These are phyloP conservation scores for Septoria linicola DNA, from an alignment of 2,329 filamentous ascomycete species.

Conservation along the genomic window DNA sequence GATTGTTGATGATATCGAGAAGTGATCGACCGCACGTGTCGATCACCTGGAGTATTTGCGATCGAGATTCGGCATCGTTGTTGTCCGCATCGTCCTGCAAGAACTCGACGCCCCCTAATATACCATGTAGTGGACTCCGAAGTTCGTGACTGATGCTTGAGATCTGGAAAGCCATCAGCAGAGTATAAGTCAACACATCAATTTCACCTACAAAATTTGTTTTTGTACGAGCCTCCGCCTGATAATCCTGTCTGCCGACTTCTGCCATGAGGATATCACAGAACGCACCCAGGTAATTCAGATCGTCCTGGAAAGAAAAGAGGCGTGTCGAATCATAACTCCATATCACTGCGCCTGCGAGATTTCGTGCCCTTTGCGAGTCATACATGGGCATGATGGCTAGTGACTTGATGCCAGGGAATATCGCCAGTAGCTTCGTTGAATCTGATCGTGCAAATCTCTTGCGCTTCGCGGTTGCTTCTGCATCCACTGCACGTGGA, in stretches of 20 bases:
- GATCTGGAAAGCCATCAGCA: too few species aligned
- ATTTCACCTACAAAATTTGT: too few species aligned
- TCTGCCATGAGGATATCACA: slow-evolving; percentile 45
- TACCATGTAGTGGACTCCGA: slow-evolving; percentile 48
- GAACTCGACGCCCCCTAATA: slow-evolving; percentile 50
- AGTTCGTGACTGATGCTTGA: slow-evolving; percentile 54
- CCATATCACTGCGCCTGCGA: slow-evolving; percentile 39
- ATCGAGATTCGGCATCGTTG: slow-evolving; percentile 40
- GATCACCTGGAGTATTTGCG: slow-evolving; percentile 49
- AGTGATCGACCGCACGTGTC: slow-evolving; percentile 52
- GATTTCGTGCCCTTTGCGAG: slow-evolving; percentile 25
- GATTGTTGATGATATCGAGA: slow-evolving; percentile 47
- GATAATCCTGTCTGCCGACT: slow-evolving; percentile 40
- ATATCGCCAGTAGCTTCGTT: background rate
- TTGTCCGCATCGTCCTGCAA: slow-evolving; percentile 44
- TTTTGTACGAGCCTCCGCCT: slow-evolving; percentile 48
- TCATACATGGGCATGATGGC: slow-evolving; percentile 20
- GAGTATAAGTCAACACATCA: too few species aligned
- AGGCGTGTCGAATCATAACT: slow-evolving; percentile 46
- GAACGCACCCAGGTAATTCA: slow-evolving; percentile 42
- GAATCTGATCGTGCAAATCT: background rate
- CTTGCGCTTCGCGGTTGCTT: background rate
- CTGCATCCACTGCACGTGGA: background rate
- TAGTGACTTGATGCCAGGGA: slow-evolving; percentile 17
- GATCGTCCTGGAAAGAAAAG: slow-evolving; percentile 40